Percentiles rank a stretch among this genome's conserved stretches.
These are phyloP conservation scores for Sphagnum fallax DNA, from an alignment of 228 moss, liverwort and hornwort genomes.

Conservation along the genomic window DNA sequence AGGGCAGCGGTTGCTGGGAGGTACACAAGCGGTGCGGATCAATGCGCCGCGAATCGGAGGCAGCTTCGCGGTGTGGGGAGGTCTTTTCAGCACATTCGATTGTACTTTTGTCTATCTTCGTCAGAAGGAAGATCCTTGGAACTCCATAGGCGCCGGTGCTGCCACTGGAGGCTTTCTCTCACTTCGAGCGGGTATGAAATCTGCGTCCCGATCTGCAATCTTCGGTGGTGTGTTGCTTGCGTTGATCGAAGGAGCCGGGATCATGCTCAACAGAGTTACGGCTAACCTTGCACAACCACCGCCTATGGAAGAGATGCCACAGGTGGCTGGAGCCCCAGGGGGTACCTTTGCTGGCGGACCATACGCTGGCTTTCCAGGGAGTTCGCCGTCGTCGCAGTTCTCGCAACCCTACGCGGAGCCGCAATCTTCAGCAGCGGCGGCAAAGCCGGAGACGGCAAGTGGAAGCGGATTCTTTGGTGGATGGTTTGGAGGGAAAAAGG, in stretches of 20 bases:
- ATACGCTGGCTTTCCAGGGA: conserved; percentile 29
- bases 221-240: conserved; percentile 49
- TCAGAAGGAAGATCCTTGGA: conserved; percentile 67
- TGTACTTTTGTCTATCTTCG: conserved; percentile 59
- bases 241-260: conserved; percentile 51
- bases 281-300: conserved; percentile 32
- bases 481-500: conserved; percentile 48
- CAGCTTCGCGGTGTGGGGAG: conserved; percentile 42
- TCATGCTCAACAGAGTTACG: conserved; percentile 48
- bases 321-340: conserved; percentile 20
- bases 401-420: conserved; percentile 31
- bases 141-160: conserved; percentile 55
- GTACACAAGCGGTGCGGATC: conserved; percentile 56
- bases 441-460: conserved; percentile 12
- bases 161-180: conserved; percentile 55
- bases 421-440: neutral
- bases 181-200: conserved; percentile 34
- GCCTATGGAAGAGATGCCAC: conserved; percentile 45
- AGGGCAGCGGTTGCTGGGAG: conserved; percentile 52
- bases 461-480: conserved; percentile 29
- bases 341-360: conserved; percentile 16
- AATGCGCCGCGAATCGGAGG: conserved; percentile 57
- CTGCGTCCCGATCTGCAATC: conserved; percentile 44
- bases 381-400: conserved; percentile 21
- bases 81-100: conserved; percentile 45